Conservation (phyloP, 805 yeast genomes). For the Lipomyces yamadae region DNA sequence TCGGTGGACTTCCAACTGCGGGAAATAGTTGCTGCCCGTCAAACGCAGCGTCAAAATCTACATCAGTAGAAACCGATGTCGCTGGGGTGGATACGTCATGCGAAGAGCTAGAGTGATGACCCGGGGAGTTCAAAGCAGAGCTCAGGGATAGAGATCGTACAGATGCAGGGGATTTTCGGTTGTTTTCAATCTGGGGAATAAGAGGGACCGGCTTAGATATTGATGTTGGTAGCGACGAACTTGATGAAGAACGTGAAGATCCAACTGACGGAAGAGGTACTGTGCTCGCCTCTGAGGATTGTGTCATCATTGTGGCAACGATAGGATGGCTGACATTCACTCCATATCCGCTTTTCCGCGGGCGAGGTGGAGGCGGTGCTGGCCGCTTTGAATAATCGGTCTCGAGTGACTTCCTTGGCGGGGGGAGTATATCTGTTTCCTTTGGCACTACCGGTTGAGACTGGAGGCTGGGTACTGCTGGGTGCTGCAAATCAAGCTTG, state of each 20-base stretch:
- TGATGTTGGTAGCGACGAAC: conserved; percentile 1
- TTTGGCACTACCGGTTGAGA: conserved; percentile 25
- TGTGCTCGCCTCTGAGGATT: not conserved
- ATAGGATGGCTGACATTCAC: not conserved
- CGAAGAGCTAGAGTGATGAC: not conserved
- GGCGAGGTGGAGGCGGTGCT: conserved; percentile 35
- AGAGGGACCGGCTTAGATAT: not conserved
- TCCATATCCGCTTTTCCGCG: conserved; percentile 16
- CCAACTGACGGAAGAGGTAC: not conserved
- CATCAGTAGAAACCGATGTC: not conserved
- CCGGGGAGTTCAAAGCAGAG: not conserved
- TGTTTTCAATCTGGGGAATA: not conserved
- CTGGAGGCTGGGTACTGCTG: conserved; percentile 20
- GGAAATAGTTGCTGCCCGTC: not conserved
- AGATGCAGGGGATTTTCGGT: not conserved
- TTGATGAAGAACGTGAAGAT: not conserved
- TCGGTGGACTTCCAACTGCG: conserved; percentile 1
- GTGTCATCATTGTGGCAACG: conserved; percentile 9
- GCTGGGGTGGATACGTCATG: not conserved
- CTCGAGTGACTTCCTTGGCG: conserved; percentile 15
- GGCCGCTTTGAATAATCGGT: conserved; percentile 16
- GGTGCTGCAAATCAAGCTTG: conserved; percentile 1
- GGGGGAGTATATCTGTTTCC: conserved; percentile 12
- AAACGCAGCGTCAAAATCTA: conserved; percentile 1
- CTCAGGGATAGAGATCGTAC: not conserved